Conservation (phyloP, 2,329 filamentous ascomycete species). For the Dryadomyces quercus-mongolicae region DNA sequence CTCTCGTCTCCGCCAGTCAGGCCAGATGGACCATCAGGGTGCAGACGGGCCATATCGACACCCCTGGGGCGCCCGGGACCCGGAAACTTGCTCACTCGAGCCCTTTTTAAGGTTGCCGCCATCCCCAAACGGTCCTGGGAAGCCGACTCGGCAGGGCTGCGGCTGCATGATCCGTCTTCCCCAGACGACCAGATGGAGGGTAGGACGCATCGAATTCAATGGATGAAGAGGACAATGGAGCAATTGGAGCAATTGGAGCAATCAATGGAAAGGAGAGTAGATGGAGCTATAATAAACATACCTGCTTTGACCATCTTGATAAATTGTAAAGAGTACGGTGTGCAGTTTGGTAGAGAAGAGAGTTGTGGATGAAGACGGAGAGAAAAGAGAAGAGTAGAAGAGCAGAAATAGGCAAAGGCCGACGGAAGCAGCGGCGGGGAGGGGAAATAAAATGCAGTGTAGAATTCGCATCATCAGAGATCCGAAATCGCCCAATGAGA, state of each 20-base stretch:
- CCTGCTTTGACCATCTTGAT: slow-evolving; percentile 97
- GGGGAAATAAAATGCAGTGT: background rate
- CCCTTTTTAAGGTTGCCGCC: background rate
- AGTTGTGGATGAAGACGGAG: background rate
- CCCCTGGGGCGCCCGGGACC: background rate
- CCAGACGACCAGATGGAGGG: too few relatives aligned
- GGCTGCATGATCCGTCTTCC: too few relatives aligned
- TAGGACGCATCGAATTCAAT: background rate
- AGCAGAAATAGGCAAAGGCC: background rate
- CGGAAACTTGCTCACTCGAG: slow-evolving; percentile 9
- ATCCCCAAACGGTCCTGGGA: background rate
- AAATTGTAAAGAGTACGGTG: slow-evolving; percentile 4
- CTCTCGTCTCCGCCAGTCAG: background rate
- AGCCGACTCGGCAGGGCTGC: background rate
- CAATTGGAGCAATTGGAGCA: background rate
- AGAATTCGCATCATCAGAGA: slow-evolving; percentile 9
- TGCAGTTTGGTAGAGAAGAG: background rate
- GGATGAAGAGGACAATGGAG: background rate
- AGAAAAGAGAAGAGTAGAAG: background rate
- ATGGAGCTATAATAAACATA: slow-evolving; percentile 34
- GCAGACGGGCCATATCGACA: slow-evolving; percentile 5
- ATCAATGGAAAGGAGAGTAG: background rate
- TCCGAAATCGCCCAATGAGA: slow-evolving; percentile 6
- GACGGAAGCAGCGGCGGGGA: background rate
- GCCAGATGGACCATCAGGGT: slow-evolving; percentile 31